A percentile compares a stretch with the other conserved stretches of the same genome.
Conservation (phyloP, 768 basidiomycete genomes). For the Mycena haematopus region DNA sequence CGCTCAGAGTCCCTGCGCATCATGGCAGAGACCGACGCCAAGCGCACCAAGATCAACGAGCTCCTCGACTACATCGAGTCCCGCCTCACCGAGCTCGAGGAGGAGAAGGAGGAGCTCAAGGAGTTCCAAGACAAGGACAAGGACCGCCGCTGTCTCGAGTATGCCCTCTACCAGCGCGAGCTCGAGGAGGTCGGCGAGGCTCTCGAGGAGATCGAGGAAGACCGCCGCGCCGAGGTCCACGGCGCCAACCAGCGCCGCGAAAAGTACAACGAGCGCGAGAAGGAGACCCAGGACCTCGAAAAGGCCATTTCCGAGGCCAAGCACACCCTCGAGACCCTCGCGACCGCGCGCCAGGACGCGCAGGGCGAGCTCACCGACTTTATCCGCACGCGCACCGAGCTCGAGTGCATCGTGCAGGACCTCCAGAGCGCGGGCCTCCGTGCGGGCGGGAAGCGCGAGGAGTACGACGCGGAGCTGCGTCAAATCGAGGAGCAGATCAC, state of each 20-base stretch:
- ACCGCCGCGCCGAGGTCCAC: conserved; percentile 83
- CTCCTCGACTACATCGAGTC: conserved; percentile 91
- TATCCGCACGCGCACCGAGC: conserved; percentile 81
- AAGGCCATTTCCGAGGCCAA: conserved; percentile 71
- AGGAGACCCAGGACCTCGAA: conserved; percentile 79
- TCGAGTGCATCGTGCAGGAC: conserved; percentile 85
- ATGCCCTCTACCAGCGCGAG: conserved; percentile 91
- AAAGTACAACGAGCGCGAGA: conserved; percentile 83
- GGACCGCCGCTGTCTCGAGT: conserved; percentile 92
- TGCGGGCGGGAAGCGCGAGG: conserved; percentile 68
- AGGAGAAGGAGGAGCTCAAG: conserved; percentile 97
- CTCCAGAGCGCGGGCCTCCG: conserved; percentile 68
- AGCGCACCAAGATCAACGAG: conserved; percentile 90
- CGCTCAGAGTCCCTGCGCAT: conserved; percentile 92
- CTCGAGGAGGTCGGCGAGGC: conserved; percentile 87
- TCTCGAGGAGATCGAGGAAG: conserved; percentile 85
- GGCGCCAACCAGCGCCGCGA: conserved; percentile 82
- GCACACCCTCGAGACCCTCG: conserved; percentile 73
- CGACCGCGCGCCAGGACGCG: conserved; percentile 73
- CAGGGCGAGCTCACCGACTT: conserved; percentile 89
- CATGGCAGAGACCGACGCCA: conserved; percentile 95
- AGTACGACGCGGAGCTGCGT: conserved; percentile 69
- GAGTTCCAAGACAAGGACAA: conserved; percentile 97
- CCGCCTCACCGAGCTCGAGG: conserved; percentile 88
- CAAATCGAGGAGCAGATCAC: conserved; percentile 64